Evolutionary conservation across 441 rosid species (phyloP).

Genomic region (Hura crepitans): DNA sequence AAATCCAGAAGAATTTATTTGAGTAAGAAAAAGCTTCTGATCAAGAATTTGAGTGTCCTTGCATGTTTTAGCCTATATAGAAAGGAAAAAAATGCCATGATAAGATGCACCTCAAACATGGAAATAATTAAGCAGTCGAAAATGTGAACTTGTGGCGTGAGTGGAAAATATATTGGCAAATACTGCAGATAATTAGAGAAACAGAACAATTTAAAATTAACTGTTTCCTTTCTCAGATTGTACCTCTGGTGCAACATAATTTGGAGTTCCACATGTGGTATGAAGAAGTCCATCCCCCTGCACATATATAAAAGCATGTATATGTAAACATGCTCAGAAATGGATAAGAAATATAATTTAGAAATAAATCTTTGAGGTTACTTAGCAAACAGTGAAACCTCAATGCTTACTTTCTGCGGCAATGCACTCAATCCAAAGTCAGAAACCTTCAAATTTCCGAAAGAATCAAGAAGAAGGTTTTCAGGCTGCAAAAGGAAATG

Average conservation of each 20-base stretch:
- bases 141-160: slow-evolving; percentile 11
- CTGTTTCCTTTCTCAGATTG: slow-evolving; percentile 2
- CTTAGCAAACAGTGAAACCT: slow-evolving; percentile 5
- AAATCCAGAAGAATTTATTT: neutral
- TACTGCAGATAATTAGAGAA: slow-evolving; percentile 11
- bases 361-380: neutral
- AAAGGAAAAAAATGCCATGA: neutral
- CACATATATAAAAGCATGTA: slow-evolving; percentile 23
- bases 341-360: neutral
- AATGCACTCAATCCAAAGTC: slow-evolving; percentile 96
- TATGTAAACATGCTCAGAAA: slow-evolving; percentile 4
- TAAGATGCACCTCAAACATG: slow-evolving; percentile 8
- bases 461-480: slow-evolving; percentile 77
- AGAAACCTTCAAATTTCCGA: slow-evolving; percentile 80
- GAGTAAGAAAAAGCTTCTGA: neutral
- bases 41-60: neutral
- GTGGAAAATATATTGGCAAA: neutral
- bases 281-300: slow-evolving; percentile 77
- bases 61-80: neutral
- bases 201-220: slow-evolving; percentile 15
- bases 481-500: slow-evolving; percentile 60
- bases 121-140: slow-evolving; percentile 9
- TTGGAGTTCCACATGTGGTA: slow-evolving; percentile 96
- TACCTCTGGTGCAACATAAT: slow-evolving; percentile 97
- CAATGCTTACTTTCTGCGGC: slow-evolving; percentile 60